Conservation (phyloP, 768 basidiomycete genomes). For the Mycena indigotica region DNA sequence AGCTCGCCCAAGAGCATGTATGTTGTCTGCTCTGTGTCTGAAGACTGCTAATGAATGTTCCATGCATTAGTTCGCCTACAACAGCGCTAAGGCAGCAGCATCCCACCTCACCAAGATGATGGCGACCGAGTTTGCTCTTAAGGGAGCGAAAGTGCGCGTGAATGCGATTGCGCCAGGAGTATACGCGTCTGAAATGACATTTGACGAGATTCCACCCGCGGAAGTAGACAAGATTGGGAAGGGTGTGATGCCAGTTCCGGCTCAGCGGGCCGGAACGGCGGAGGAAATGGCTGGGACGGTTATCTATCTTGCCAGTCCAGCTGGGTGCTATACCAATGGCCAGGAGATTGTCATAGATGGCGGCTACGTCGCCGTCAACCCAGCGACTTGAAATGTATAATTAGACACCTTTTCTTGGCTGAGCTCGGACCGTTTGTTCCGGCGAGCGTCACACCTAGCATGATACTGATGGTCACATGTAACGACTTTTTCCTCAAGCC, state of each 20-base stretch:
- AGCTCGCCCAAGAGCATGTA: constrained; percentile 77
- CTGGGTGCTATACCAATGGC: constrained; percentile 75
- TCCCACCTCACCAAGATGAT: constrained; percentile 78
- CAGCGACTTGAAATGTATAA: constrained; percentile 37
- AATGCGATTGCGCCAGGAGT: constrained; percentile 77
- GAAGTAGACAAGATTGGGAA: constrained; percentile 58
- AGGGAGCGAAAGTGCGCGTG: constrained; percentile 68
- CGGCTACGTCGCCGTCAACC: constrained; percentile 74
- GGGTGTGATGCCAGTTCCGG: constrained; percentile 63
- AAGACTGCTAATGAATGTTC: neutral
- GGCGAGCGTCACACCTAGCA: no score
- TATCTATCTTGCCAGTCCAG: constrained; percentile 72
- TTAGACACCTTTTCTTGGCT: no score
- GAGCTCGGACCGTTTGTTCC: no score
- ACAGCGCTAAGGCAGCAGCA: constrained; percentile 77
- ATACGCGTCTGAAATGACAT: constrained; percentile 77
- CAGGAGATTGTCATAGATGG: constrained; percentile 81
- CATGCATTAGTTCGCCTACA: constrained; percentile 75
- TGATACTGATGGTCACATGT: neutral
- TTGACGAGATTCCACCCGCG: constrained; percentile 46
- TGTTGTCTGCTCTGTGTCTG: constrained; percentile 26
- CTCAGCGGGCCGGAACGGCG: constrained; percentile 64
- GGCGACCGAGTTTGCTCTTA: constrained; percentile 73
- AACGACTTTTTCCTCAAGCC: neutral
- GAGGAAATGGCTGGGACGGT: constrained; percentile 79